A percentile compares a stretch with the other conserved stretches of the same genome.
Evolutionary conservation across 2,329 filamentous ascomycete genomes (phyloP).

Genomic region (Aphanocladium album): DNA sequence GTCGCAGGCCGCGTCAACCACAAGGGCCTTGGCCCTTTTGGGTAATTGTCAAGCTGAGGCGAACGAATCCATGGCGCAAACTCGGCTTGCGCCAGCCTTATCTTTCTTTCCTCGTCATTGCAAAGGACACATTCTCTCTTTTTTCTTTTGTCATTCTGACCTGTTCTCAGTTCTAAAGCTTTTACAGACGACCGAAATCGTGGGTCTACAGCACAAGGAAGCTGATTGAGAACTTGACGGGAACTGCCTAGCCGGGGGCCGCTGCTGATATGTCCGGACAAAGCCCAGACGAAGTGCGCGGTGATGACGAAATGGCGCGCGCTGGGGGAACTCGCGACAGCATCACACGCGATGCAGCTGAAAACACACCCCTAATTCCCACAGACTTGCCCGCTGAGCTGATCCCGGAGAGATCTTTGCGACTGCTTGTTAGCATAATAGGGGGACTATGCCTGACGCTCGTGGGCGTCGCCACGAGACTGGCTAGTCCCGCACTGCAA

Average conservation of each 20-base stretch:
- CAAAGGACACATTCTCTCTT: not conserved
- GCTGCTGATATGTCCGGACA: not conserved
- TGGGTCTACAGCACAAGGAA: not conserved
- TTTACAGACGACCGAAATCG: not conserved
- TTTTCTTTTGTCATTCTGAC: not conserved
- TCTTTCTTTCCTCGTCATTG: not conserved
- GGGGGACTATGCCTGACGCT: constrained; percentile 37
- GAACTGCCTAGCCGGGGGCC: not conserved
- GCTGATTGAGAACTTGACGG: not conserved
- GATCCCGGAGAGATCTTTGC: constrained; percentile 22
- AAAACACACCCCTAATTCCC: constrained; percentile 15
- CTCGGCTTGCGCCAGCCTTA: not conserved
- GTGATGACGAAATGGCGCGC: not conserved
- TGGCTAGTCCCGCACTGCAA: constrained; percentile 37
- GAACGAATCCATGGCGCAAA: not conserved
- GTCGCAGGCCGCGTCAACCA: constrained; percentile 3
- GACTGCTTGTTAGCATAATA: constrained; percentile 26
- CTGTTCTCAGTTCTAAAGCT: not conserved
- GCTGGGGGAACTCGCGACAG: not conserved
- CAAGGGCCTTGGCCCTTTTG: not conserved
- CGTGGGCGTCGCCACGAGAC: constrained; percentile 35
- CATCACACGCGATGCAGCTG: not conserved
- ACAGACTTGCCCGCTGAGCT: constrained; percentile 17
- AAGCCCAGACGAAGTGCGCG: not conserved
- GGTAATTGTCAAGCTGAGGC: not conserved